A percentile compares a stretch with the other conserved stretches of the same genome.
Evolutionary conservation across 495 filamentous ascomycete species (phyloP).

Genomic region (Lepidopterella palustris): DNA sequence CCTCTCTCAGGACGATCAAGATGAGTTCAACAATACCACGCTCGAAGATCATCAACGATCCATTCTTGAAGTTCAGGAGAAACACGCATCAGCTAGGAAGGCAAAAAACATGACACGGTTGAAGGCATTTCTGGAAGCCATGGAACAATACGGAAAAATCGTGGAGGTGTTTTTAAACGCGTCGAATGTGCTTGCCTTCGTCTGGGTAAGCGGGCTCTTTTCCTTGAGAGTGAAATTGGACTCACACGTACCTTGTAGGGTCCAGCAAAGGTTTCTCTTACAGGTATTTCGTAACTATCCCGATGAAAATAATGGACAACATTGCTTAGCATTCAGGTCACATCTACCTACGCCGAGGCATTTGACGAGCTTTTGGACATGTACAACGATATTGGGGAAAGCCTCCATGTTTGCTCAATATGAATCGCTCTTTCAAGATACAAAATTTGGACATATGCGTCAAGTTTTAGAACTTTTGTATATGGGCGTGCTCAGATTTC

Average conservation of each 20-base stretch:
- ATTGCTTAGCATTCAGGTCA: neutral
- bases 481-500: conserved; percentile 9
- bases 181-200: conserved; percentile 34
- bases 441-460: neutral
- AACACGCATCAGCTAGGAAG: neutral
- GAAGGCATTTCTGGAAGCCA: conserved; percentile 37
- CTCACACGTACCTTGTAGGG: neutral
- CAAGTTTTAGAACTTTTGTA: neutral
- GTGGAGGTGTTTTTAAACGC: conserved; percentile 39
- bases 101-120: neutral
- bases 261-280: neutral
- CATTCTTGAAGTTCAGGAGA: neutral
- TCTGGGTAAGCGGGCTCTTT: conserved; percentile 31
- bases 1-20: neutral
- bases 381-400: conserved; percentile 9
- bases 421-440: conserved; percentile 1
- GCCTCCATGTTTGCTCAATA: conserved; percentile 5
- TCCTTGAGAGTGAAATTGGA: neutral
- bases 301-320: neutral
- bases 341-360: conserved; percentile 4
- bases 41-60: neutral
- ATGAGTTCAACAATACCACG: neutral
- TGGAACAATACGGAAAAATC: conserved; percentile 38
- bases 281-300: neutral
- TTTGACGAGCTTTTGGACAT: conserved; percentile 8